Conservation (phyloP, 768 basidiomycete genomes). For the Leccinum variicolor region DNA sequence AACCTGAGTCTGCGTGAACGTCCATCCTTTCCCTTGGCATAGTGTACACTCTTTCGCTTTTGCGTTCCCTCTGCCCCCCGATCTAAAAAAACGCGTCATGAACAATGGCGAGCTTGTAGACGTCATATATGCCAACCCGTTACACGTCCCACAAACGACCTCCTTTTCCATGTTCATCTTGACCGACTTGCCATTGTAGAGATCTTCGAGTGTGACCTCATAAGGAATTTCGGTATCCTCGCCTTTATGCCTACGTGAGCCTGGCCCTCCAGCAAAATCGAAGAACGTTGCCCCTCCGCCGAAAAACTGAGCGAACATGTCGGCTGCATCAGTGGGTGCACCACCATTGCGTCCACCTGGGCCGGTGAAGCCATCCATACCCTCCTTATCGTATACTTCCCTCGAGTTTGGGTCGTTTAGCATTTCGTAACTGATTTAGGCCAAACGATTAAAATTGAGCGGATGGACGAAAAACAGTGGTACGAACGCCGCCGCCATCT, state of each 20-base stretch:
- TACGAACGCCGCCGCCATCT: constrained; percentile 82
- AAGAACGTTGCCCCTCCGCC: constrained; percentile 56
- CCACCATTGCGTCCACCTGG: constrained; percentile 43
- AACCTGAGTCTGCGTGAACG: constrained; percentile 53
- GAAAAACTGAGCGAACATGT: constrained; percentile 78
- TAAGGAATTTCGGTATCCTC: constrained; percentile 76
- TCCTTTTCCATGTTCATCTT: constrained; percentile 90
- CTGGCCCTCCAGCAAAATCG: constrained; percentile 56
- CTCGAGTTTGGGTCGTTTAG: constrained; percentile 67
- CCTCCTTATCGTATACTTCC: constrained; percentile 68
- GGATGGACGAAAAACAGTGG: neutral
- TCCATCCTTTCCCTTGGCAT: constrained; percentile 86
- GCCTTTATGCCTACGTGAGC: constrained; percentile 51
- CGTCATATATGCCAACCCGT: constrained; percentile 53
- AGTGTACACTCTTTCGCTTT: constrained; percentile 78
- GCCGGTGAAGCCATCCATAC: constrained; percentile 64
- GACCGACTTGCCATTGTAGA: constrained; percentile 87
- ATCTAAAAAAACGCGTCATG: constrained; percentile 40
- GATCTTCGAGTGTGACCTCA: constrained; percentile 85
- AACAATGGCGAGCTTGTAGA: neutral
- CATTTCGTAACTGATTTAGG: constrained; percentile 67
- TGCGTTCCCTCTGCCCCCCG: constrained; percentile 79
- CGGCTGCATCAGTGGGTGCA: constrained; percentile 50
- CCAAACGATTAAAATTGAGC: constrained; percentile 7
- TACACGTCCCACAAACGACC: constrained; percentile 71